Base-by-base conservation (phyloP, 768 basidiomycete species). In the Boletus tylopilopsis region DNA sequence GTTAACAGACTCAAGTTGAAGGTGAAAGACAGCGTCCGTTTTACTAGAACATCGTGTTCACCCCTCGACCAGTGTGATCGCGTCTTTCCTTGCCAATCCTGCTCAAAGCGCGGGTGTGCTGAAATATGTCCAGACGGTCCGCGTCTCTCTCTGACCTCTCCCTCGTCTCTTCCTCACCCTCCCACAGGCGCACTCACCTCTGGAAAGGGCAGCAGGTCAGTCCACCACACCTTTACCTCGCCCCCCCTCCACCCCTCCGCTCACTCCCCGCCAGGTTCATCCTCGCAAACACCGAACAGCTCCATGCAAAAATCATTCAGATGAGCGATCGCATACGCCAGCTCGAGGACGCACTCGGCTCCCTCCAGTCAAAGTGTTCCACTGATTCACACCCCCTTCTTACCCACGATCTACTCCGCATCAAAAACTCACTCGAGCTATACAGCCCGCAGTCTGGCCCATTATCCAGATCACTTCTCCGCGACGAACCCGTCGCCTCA, bases 401-500 rank as follows among this genome's bases (percentile, higher is more conserved):
- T 32, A 56, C 67, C 11, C 73, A 80, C n/a, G 82, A 84, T 15
- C 68, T 85, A 19, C 71, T 81, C 15, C 76, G 72, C 57, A 78
- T 85, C 52, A 85, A 84, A 59, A 84, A 81, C 27, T 81, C 83
- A 0, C 80, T 85, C 63, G 84, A 86, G 37, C 74, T 85, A 10
- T 80, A 84, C 63, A 69, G 53, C 47, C 64, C 71, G 13, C 69
- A 66, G n/a, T 1, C 49, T 18, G 64, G 49, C 45, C 58, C 33
- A 29, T 15, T 29, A 0, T 1, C 51, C 6, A 36, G 23, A 0
- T 0, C 42, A 0, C 49, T 12, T 15, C 23, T 51, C 42, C 61
- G 32, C 39, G 56, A 51, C 16, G 57, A 55, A 4, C 45, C 45
- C 24, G 12, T 34, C 11, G 50, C 61, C 6, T 58, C 56, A 23